Conservation (phyloP, 2,329 filamentous ascomycete species). For the Elsinoe ampelina region DNA sequence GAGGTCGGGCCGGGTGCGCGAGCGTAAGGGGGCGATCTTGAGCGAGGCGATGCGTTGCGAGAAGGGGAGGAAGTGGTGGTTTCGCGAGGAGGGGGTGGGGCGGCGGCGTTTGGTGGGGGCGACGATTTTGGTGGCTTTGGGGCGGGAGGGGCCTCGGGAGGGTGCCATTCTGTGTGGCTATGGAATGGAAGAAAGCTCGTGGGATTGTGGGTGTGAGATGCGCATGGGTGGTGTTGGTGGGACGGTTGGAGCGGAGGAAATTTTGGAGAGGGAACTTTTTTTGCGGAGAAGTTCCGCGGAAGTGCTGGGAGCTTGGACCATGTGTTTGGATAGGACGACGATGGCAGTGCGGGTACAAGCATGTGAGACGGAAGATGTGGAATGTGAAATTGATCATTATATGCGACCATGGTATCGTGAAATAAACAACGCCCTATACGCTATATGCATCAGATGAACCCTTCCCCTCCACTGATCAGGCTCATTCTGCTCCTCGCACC, state of each 20-base stretch:
- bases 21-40: conserved; percentile 86
- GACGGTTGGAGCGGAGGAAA: background rate
- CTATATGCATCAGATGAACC: conserved; percentile 6
- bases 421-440: background rate
- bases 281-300: background rate
- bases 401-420: background rate
- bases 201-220: background rate
- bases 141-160: conserved; percentile 4
- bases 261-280: conserved; percentile 10
- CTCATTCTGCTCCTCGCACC: conserved; percentile 20
- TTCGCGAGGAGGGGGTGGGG: conserved; percentile 65
- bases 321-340: conserved; percentile 14
- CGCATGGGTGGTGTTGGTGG: background rate
- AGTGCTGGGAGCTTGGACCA: conserved; percentile 19
- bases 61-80: conserved; percentile 87
- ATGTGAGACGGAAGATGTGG: background rate
- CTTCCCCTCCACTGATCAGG: conserved; percentile 21
- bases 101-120: conserved; percentile 53
- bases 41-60: conserved; percentile 81
- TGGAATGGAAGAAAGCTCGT: background rate
- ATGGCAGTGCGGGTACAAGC: background rate
- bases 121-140: conserved; percentile 29
- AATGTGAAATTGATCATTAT: background rate
- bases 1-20: conserved; percentile 41
- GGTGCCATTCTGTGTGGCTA: background rate